Conservation (phyloP, 441 rosid species). For the Brassica balearica region DNA sequence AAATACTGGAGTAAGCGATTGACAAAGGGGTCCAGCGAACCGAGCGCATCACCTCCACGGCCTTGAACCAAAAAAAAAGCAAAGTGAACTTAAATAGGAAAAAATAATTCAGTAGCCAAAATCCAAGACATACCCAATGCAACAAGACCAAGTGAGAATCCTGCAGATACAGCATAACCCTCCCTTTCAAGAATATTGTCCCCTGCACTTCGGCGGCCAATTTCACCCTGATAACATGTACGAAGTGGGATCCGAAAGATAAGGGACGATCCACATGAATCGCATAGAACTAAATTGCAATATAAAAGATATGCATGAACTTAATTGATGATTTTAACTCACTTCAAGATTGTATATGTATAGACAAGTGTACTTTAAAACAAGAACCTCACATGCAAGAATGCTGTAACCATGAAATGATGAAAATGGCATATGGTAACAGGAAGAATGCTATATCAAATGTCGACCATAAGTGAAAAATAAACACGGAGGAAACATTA, state of each 20-base stretch:
- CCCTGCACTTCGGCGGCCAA: conserved; percentile 97
- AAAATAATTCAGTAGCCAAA: conserved; percentile 4
- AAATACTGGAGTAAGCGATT: conserved; percentile 82
- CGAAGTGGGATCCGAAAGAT: conserved; percentile 36
- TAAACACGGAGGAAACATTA: conserved; percentile 40
- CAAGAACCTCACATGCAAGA: conserved; percentile 13
- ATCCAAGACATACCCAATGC: conserved; percentile 71
- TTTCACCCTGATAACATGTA: conserved; percentile 73
- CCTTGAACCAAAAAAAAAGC: conserved; percentile 58
- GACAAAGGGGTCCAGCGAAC: conserved; percentile 76
- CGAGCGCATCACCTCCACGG: conserved; percentile 85
- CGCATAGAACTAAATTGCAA: conserved; percentile 19
- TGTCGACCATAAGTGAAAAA: conserved; percentile 15
- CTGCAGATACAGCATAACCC: conserved; percentile 99
- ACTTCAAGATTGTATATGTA: not conserved
- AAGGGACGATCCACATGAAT: conserved; percentile 14
- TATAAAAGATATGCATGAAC: conserved; percentile 22
- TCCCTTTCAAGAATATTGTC: conserved; percentile 99
- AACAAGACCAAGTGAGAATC: conserved; percentile 95
- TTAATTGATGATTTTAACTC: not conserved
- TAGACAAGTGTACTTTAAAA: conserved; percentile 9
- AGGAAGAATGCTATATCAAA: conserved; percentile 18
- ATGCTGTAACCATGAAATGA: not conserved
- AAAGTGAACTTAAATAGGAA: conserved; percentile 24
- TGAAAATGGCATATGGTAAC: conserved; percentile 7